These are phyloP conservation scores for Microascus cirrosus DNA, from an alignment of 2,329 filamentous ascomycete species.

Conservation along the genomic window DNA sequence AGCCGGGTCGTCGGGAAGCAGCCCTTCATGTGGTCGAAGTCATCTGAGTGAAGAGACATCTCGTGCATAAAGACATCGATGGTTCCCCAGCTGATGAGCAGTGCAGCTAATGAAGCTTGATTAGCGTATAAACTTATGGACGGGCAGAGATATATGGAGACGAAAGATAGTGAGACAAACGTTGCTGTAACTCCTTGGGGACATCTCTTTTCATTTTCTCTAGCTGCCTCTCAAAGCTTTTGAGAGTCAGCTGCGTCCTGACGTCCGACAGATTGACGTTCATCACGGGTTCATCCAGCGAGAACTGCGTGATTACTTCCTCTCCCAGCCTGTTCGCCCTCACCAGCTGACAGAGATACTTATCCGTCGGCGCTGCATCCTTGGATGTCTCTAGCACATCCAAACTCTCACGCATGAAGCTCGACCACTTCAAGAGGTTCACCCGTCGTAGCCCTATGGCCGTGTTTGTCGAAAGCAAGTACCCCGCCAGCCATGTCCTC, in stretches of 20 bases:
- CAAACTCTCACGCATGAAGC: slow-evolving; percentile 50
- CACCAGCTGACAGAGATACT: slow-evolving; percentile 46
- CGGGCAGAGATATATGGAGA: slow-evolving; percentile 5
- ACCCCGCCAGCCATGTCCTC: slow-evolving; percentile 48
- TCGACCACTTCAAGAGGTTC: slow-evolving; percentile 46
- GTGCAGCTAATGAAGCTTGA: slow-evolving; percentile 34
- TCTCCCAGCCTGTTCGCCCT: slow-evolving; percentile 54
- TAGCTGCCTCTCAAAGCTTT: slow-evolving; percentile 53
- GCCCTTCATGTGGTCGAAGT: slow-evolving; percentile 19
- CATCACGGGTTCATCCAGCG: slow-evolving; percentile 50
- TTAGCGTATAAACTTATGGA: neutral
- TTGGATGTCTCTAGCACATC: slow-evolving; percentile 41
- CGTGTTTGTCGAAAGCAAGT: slow-evolving; percentile 47
- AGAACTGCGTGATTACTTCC: slow-evolving; percentile 56
- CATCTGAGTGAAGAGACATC: slow-evolving; percentile 56
- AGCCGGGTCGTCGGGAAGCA: slow-evolving; percentile 33
- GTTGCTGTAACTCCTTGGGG: slow-evolving; percentile 36
- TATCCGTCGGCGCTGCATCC: slow-evolving; percentile 44
- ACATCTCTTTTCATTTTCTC: slow-evolving; percentile 47
- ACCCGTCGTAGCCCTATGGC: slow-evolving; percentile 51
- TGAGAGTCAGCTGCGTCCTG: slow-evolving; percentile 53
- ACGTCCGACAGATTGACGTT: slow-evolving; percentile 46
- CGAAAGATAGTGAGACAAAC: slow-evolving; percentile 30
- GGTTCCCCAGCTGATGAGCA: slow-evolving; percentile 53
- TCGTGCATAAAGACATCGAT: slow-evolving; percentile 67